A percentile compares a stretch with the other conserved stretches of the same genome.
These are phyloP conservation scores for Clavispora phyllophila DNA, from an alignment of 805 yeast genomes.

Conservation along the genomic window DNA sequence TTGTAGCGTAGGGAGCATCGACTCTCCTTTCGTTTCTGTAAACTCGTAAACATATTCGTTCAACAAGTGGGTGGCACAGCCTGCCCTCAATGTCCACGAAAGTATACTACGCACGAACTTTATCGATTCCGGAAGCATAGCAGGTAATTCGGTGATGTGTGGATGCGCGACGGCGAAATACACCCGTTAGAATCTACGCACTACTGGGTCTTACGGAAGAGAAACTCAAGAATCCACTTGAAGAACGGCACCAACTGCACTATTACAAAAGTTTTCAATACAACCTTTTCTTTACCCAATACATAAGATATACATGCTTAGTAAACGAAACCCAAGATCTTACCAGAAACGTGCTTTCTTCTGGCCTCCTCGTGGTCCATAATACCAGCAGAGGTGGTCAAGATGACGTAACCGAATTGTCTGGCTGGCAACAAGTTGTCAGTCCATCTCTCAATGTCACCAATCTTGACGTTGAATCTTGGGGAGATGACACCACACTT, in stretches of 20 bases:
- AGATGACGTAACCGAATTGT: conserved; percentile 97
- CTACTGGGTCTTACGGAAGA: neutral
- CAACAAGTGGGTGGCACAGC: conserved; percentile 62
- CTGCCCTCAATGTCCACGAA: conserved; percentile 54
- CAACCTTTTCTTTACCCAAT: conserved; percentile 4
- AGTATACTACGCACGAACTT: conserved; percentile 29
- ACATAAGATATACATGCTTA: conserved; percentile 26
- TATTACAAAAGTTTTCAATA: neutral
- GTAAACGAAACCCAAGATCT: conserved; percentile 97
- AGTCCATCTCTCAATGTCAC: conserved; percentile 97
- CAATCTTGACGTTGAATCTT: conserved; percentile 95
- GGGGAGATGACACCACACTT: conserved; percentile 99
- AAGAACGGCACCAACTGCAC: neutral
- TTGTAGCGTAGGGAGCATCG: conserved; percentile 89
- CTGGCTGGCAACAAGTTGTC: conserved; percentile 98
- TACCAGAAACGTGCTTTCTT: conserved; percentile 99
- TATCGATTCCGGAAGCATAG: conserved; percentile 14
- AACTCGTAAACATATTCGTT: conserved; percentile 67
- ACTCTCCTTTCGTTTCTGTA: conserved; percentile 84
- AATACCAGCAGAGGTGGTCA: conserved; percentile 98
- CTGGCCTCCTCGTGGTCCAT: conserved; percentile 99
- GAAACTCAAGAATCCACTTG: no score
- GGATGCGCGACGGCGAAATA: neutral
- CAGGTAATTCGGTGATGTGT: neutral
- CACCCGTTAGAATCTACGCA: neutral